Evolutionary conservation across 441 rosid species (phyloP).

Genomic region (Euphorbia neoarborescens): DNA sequence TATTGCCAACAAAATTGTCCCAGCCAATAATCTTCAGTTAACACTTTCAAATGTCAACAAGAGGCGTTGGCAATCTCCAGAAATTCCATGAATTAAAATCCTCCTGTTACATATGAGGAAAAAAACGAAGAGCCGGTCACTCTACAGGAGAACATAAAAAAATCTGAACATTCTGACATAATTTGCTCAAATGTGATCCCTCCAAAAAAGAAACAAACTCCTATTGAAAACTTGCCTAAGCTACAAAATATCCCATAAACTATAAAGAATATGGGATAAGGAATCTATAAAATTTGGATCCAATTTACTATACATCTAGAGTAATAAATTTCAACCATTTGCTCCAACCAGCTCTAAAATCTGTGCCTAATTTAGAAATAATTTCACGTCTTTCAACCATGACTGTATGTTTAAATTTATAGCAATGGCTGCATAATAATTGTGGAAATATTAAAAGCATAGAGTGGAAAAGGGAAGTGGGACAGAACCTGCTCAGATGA

Average conservation of each 20-base stretch:
- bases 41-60: slow-evolving; percentile 30
- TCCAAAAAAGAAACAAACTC: too few species aligned
- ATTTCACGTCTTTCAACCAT: neutral
- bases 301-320: neutral
- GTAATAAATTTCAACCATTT: neutral
- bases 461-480: slow-evolving; percentile 1
- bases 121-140: neutral
- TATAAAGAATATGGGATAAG: neutral
- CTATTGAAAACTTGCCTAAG: neutral
- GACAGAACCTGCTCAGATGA: slow-evolving; percentile 59
- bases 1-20: slow-evolving; percentile 9
- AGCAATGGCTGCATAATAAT: neutral
- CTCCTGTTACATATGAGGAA: slow-evolving; percentile 49
- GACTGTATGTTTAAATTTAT: neutral
- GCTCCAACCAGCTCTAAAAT: neutral
- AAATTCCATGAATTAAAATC: slow-evolving; percentile 87
- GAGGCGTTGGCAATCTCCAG: slow-evolving; percentile 80
- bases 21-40: slow-evolving; percentile 8
- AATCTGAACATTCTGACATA: neutral
- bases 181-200: neutral
- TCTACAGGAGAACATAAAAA: slow-evolving; percentile 4
- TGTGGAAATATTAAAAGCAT: neutral
- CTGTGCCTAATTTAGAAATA: too few species aligned
- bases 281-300: too few species aligned
- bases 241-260: neutral